These are phyloP conservation scores for Lobosporangium transversale DNA, from an alignment of 192 early-diverging fungal genomes.

Conservation along the genomic window DNA sequence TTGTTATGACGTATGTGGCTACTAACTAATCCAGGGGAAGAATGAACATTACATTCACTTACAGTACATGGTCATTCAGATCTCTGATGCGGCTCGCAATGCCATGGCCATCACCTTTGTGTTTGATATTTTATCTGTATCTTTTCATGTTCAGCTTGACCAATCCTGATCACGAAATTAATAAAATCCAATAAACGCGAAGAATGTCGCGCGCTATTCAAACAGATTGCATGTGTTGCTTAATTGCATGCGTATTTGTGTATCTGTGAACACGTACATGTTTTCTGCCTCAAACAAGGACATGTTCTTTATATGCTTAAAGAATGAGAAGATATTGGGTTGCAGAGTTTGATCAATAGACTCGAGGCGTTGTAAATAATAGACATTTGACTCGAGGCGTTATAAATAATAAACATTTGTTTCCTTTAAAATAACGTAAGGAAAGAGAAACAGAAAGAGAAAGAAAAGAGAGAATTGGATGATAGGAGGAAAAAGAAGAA, in stretches of 20 bases:
- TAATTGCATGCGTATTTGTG: too few species aligned
- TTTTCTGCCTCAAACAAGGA: too few species aligned
- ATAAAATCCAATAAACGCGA: background rate
- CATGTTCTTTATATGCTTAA: too few species aligned
- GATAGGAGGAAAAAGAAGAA: background rate
- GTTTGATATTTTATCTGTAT: slow-evolving; percentile 32
- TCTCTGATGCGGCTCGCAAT: slow-evolving; percentile 22
- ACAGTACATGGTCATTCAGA: slow-evolving; percentile 21
- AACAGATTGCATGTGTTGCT: too few species aligned
- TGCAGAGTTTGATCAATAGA: background rate
- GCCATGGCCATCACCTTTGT: slow-evolving; percentile 49
- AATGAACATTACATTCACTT: slow-evolving; percentile 37
- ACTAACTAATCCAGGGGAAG: slow-evolving; percentile 53
- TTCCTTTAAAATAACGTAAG: too few species aligned
- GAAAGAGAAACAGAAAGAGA: background rate
- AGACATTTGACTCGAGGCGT: background rate
- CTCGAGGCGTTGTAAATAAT: background rate
- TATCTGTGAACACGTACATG: too few species aligned
- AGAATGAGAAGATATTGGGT: too few species aligned
- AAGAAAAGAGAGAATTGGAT: too few species aligned
- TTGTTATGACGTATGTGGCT: slow-evolving; percentile 53
- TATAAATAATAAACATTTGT: background rate
- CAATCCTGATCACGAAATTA: background rate
- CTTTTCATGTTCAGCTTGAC: too few species aligned
- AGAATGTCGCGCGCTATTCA: too few species aligned